Conservation (phyloP, 306 rosid genomes). For the Prunus fruticosa region DNA sequence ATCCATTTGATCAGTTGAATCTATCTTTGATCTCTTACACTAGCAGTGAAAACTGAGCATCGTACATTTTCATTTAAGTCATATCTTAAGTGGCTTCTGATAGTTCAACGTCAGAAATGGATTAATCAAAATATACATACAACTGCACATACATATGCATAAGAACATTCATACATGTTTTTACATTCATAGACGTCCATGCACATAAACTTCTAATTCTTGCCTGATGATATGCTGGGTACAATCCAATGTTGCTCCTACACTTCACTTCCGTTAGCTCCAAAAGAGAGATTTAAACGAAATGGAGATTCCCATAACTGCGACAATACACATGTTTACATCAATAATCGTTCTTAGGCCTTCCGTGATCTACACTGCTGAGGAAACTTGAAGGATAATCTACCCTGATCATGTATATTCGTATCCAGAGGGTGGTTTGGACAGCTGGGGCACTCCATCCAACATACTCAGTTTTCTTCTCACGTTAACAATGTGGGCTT, state of each 20-base stretch:
- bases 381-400: background rate
- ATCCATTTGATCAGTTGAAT: background rate
- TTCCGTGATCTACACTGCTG: constrained; percentile 21
- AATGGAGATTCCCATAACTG: constrained; percentile 2
- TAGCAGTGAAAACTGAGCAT: background rate
- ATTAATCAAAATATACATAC: background rate
- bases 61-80: background rate
- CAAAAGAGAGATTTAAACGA: background rate
- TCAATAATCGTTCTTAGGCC: constrained; percentile 1
- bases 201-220: background rate
- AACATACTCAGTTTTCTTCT: constrained; percentile 73
- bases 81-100: background rate
- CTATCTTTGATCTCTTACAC: background rate
- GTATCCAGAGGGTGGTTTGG: constrained; percentile 69
- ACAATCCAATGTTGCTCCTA: constrained; percentile 2
- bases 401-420: constrained; percentile 41
- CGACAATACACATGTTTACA: constrained; percentile 3
- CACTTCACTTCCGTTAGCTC: constrained; percentile 11
- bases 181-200: background rate
- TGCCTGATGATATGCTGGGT: background rate
- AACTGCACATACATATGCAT: background rate
- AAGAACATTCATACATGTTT: background rate
- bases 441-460: constrained; percentile 73
- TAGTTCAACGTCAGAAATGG: background rate
- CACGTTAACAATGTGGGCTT: constrained; percentile 84